A percentile compares a stretch with the other conserved stretches of the same genome.
Conservation (phyloP, 139 green algal genomes). For the Chlamydomonas incerta region DNA sequence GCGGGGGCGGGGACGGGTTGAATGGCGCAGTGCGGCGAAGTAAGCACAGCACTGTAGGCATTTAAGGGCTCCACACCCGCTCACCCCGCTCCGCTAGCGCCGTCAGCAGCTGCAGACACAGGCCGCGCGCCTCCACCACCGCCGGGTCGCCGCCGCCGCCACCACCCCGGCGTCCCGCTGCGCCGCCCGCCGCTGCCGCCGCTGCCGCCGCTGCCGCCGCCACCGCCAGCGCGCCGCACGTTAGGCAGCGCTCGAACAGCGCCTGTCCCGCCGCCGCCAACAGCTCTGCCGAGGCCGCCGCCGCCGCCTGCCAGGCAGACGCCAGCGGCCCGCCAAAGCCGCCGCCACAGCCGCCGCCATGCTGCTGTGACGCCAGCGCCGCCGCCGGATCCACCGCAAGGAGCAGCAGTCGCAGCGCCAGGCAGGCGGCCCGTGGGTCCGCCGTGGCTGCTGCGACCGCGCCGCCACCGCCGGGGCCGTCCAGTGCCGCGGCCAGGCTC, state of each 20-base stretch:
- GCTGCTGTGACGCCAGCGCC: too few relatives aligned
- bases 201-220: not conserved
- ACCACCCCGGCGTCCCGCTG: too few relatives aligned
- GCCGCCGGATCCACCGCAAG: not conserved
- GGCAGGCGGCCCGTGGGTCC: too few relatives aligned
- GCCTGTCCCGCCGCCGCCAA: conserved; percentile 11
- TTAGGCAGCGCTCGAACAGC: conserved; percentile 2
- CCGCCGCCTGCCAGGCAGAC: not conserved
- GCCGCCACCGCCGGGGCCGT: not conserved
- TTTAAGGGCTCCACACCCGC: too few relatives aligned
- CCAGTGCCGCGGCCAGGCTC: not conserved
- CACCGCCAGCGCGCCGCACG: not conserved
- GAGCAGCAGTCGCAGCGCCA: too few relatives aligned
- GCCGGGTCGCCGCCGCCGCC: too few relatives aligned
- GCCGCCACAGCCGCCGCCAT: not conserved
- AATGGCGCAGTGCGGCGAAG: too few relatives aligned
- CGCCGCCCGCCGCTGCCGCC: not conserved
- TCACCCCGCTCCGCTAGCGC: conserved; percentile 17
- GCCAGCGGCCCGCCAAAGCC: conserved; percentile 6
- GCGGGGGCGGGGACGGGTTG: too few relatives aligned
- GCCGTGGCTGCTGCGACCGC: too few relatives aligned
- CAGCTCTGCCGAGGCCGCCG: not conserved
- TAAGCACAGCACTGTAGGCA: too few relatives aligned
- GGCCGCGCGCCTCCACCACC: not conserved
- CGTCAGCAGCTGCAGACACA: conserved; percentile 15